Evolutionary conservation across 345 rosid species (phyloP).

Genomic region (Murraya koenigii): DNA sequence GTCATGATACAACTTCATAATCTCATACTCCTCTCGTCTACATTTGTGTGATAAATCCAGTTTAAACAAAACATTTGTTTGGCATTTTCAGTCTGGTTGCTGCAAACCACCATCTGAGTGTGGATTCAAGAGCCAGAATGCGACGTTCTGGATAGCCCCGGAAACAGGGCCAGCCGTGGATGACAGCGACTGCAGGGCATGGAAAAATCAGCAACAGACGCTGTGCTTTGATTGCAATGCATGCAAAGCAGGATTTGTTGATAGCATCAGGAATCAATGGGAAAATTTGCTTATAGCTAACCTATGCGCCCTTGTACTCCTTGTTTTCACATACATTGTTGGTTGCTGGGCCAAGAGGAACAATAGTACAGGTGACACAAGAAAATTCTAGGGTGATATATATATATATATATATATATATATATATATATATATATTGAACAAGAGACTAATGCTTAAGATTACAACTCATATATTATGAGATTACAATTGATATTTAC

Average conservation of each 20-base stretch:
- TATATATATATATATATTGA: too few relatives aligned
- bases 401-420: too few relatives aligned
- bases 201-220: conserved; percentile 34
- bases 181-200: conserved; percentile 26
- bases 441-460: too few relatives aligned
- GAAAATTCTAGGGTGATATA: not conserved
- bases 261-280: conserved; percentile 34
- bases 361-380: not conserved
- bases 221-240: conserved; percentile 46
- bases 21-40: too few relatives aligned
- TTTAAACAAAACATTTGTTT: too few relatives aligned
- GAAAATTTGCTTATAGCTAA: conserved; percentile 15
- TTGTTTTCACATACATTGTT: conserved; percentile 16
- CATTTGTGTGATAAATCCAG: too few relatives aligned
- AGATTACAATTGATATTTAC: too few relatives aligned
- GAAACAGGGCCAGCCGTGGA: not conserved
- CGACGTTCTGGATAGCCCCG: conserved; percentile 28
- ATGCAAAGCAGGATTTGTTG: conserved; percentile 42
- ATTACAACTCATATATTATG: too few relatives aligned
- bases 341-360: conserved; percentile 34
- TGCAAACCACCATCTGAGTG: conserved; percentile 50
- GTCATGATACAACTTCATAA: too few relatives aligned
- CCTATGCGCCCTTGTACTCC: conserved; percentile 15
- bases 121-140: conserved; percentile 25
- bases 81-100: conserved; percentile 34